Percentiles rank a stretch among this genome's conserved stretches.
phyloP scores from a whole-genome alignment of 2,329 filamentous ascomycete genomes.

The Monosporascus sp. region DNA sequence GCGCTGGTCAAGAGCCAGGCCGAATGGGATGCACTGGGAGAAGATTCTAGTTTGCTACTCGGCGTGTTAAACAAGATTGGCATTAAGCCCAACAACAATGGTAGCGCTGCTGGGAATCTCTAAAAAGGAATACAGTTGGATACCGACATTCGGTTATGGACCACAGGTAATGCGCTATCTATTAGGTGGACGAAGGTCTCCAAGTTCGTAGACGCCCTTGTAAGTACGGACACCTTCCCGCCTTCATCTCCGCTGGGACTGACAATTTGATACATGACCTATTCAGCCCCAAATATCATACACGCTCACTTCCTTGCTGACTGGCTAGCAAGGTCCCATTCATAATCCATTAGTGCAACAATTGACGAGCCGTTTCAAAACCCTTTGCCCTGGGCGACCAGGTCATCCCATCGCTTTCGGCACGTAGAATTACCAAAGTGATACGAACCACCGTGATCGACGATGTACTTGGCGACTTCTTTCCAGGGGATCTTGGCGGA shows the following conservation, averaged over 20 bases:
- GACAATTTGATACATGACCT: constrained; percentile 12
- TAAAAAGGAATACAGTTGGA: too few relatives aligned
- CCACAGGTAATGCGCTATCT: background rate
- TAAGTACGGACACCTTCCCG: constrained; percentile 19
- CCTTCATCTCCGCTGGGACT: constrained; percentile 2
- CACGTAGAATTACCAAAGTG: constrained; percentile 55
- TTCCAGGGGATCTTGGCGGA: constrained; percentile 50
- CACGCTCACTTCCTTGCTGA: constrained; percentile 2
- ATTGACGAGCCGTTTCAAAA: constrained; percentile 1
- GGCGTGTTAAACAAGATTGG: constrained; percentile 38
- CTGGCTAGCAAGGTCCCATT: background rate
- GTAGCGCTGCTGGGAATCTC: too few relatives aligned
- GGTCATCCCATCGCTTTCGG: constrained; percentile 51
- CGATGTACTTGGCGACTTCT: constrained; percentile 49
- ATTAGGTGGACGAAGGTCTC: background rate
- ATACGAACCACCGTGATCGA: constrained; percentile 48
- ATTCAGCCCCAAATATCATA: constrained; percentile 8
- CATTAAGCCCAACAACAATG: constrained; percentile 15
- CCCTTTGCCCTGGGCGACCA: constrained; percentile 24
- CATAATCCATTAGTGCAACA: background rate
- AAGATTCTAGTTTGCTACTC: constrained; percentile 33
- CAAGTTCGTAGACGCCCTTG: constrained; percentile 4
- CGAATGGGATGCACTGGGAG: constrained; percentile 51
- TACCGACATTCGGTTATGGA: too few relatives aligned
- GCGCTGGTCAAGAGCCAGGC: constrained; percentile 54